Percentiles rank a stretch among this genome's conserved stretches.
Evolutionary conservation across 2,329 filamentous ascomycete genomes (phyloP).

Genomic region (Parastagonospora nodorum): DNA sequence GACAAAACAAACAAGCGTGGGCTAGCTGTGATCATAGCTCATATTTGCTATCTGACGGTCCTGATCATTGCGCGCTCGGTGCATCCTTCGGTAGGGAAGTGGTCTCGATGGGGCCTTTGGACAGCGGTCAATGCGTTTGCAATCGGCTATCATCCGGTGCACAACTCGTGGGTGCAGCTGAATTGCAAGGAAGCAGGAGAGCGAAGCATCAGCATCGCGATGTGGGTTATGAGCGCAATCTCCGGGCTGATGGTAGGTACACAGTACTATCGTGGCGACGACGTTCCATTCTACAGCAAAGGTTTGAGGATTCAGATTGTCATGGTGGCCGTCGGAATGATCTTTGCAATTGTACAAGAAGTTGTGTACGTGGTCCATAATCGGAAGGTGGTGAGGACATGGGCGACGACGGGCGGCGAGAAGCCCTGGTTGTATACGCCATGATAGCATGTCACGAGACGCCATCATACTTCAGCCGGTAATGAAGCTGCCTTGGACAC

Average conservation of each 20-base stretch:
- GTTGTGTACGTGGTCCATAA: slow-evolving; percentile 49
- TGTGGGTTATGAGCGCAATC: slow-evolving; percentile 60
- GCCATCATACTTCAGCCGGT: no score
- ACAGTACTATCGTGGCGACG: slow-evolving; percentile 54
- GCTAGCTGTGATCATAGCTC: slow-evolving; percentile 51
- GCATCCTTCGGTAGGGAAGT: slow-evolving; percentile 53
- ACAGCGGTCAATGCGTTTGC: slow-evolving; percentile 58
- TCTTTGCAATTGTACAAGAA: slow-evolving; percentile 50
- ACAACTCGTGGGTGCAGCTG: slow-evolving; percentile 60
- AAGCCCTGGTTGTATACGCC: slow-evolving; percentile 28
- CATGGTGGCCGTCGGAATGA: slow-evolving; percentile 51
- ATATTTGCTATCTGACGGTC: slow-evolving; percentile 52
- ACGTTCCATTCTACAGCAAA: slow-evolving; percentile 53
- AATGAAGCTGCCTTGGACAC: no score
- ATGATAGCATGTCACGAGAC: not conserved
- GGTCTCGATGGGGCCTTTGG: slow-evolving; percentile 58
- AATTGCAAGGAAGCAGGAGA: slow-evolving; percentile 56
- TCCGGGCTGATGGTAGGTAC: slow-evolving; percentile 58
- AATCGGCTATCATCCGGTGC: slow-evolving; percentile 60
- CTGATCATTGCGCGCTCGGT: slow-evolving; percentile 50
- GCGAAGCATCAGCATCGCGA: slow-evolving; percentile 57
- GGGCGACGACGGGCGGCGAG: slow-evolving; percentile 16
- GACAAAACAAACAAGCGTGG: slow-evolving; percentile 55
- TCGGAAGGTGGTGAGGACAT: slow-evolving; percentile 26
- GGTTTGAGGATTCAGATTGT: slow-evolving; percentile 54